Evolutionary conservation across 306 rosid genomes (phyloP), one percentile per base, ranked within the genome.

Genomic region (Glycyrrhiza uralensis): DNA sequence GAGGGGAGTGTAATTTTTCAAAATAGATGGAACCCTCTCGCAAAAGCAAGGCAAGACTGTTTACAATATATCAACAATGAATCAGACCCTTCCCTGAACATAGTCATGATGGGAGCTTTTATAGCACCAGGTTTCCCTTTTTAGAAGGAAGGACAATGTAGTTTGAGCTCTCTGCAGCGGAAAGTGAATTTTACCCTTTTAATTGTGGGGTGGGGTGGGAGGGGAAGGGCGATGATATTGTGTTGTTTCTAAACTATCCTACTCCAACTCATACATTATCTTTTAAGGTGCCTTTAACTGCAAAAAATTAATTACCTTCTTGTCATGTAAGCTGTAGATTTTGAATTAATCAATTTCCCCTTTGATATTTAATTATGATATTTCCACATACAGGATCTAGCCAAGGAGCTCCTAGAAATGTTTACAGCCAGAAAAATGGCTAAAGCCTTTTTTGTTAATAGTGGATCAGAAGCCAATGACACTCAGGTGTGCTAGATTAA

Each of bases 381-480:
- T 56, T 58, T 76, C 62, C 13, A 77, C 70, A 66, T 71, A 50
- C 91, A 89, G 99, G 97, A 88, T 66, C 83, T 94, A 84, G 97
- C 99, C 60, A 94, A 72, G 80, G 96, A 88, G 3, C 86, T 94
- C 69, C 74, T 86, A 76, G 96, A 89, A 71, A 69, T 46, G 12
- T 95, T 95, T 77, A 94, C 96, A 15, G 93, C 95, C 35, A 79
- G 73, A 45, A 87, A 89, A 78, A 94, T 94, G 99, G 96, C 64
- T 1, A 95, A 95, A 79, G 97, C 86, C 6, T 95, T 95, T 82
- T 91, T 95, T 65, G 85, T 85, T 54, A 91, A 91, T 71, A 91
- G 97, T 65, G 97, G 99, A 58, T 95, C 99, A 24, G 99, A 95
- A 82, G 96, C 99, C 80, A 95, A 95, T 72, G 99, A 95, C 75